Base-by-base conservation (phyloP, 176 grass and related monocot genomes). In the Aegilops sharonensis region DNA sequence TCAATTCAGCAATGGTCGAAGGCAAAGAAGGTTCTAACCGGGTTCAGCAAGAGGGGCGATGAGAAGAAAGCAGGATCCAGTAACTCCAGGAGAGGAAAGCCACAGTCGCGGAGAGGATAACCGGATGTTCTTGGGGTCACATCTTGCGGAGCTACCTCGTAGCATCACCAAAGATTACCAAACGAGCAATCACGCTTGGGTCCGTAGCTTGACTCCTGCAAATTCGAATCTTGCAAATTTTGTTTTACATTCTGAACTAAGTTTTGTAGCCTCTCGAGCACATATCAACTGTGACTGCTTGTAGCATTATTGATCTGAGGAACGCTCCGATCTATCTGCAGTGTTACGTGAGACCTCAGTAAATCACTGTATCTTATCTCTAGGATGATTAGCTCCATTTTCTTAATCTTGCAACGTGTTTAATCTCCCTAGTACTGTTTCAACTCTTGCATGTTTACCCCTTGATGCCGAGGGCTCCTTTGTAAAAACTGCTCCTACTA, bases 1-100 rank as follows among this genome's bases (percentile, higher is more conserved):
- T 99, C 97, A 5, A 78, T 94, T 64, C 92, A 96, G 79, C 86
- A 91, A 59, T 96, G 92, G 92, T 91, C 87, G 20, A 96, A 91
- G 68, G 89, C 94, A 23, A 96, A 96, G 84, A 85, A 86, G 84
- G 87, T 79, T 83, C 54, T 96, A 40, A 85, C 79, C 74, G 90
- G 94, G 65, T 93, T 96, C 73, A 77, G 81, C 62, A 94, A 99
- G 80, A 96, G 87, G 71, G 86, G 81, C 11, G 85, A 73, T 2
- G 93, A 84, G 45, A 89, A 84, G 45, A 89, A 31, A 82, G 86
- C 36, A 5, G 83, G 70, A 87, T 88, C 85, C 9, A 85, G 79
- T 25, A 81, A 73, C 45, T 6, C 45, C 0, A 10, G 67, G 42
- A 98, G 93, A 87, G 89, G 85, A n/a, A 79, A 75, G 74, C 25